A percentile compares a stretch with the other conserved stretches of the same genome.
Conservation (phyloP, 176 grass and related monocot genomes). For the Bolboschoenus planiculmis region DNA sequence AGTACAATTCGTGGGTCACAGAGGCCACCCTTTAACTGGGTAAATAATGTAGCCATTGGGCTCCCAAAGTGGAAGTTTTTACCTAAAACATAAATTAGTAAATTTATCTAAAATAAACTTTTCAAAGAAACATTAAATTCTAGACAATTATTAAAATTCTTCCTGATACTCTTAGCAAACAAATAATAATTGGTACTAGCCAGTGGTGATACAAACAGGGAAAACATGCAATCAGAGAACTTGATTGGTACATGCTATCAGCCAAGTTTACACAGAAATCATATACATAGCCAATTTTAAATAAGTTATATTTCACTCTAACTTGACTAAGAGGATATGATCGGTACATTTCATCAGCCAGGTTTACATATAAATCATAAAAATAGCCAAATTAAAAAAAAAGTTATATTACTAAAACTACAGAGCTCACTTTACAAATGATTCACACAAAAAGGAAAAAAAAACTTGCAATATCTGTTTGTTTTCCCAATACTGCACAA, state of each 20-base stretch:
- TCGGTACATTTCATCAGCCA: background rate
- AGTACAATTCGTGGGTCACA: constrained; percentile 62
- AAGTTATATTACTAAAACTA: background rate
- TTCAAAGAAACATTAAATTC: background rate
- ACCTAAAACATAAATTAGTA: constrained; percentile 10
- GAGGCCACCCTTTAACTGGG: constrained; percentile 59
- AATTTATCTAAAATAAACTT: background rate
- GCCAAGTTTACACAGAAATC: background rate
- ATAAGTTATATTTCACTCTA: background rate
- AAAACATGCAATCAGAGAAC: background rate
- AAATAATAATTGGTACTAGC: background rate
- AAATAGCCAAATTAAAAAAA: background rate
- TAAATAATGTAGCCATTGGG: constrained; percentile 39
- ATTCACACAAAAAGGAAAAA: background rate
- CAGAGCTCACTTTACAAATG: background rate
- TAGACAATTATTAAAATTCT: background rate
- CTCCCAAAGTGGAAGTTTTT: constrained; percentile 76
- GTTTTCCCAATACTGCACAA: background rate
- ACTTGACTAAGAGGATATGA: background rate
- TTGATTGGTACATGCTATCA: background rate
- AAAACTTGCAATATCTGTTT: background rate
- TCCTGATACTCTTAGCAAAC: background rate
- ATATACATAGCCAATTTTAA: background rate
- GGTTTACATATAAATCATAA: background rate
- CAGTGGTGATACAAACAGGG: background rate